Evolutionary conservation across 2,329 filamentous ascomycete genomes (phyloP).

Genomic region (Paraphoma chrysanthemicola): DNA sequence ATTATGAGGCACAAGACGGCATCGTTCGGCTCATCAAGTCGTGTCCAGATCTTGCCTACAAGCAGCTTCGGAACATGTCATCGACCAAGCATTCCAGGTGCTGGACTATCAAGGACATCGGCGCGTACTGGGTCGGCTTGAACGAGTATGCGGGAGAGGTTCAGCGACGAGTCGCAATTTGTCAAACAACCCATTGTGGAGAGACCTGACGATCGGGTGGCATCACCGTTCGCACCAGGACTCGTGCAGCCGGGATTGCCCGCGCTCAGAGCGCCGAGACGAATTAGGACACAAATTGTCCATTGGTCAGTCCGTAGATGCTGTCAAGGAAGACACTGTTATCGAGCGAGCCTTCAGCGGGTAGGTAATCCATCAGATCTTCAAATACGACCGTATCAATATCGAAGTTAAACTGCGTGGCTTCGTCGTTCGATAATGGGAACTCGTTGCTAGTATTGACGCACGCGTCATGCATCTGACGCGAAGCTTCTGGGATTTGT

Average conservation of each 20-base stretch:
- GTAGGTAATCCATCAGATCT: constrained; percentile 33
- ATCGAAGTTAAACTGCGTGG: constrained; percentile 27
- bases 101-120: neutral
- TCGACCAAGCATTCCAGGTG: neutral
- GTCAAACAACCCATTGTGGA: neutral
- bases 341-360: constrained; percentile 27
- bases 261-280: no score
- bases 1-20: neutral
- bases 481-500: constrained; percentile 11
- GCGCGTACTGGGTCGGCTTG: neutral
- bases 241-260: no score
- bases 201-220: neutral
- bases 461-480: neutral
- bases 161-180: neutral
- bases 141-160: neutral
- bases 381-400: constrained; percentile 35
- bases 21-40: neutral
- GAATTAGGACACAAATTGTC: neutral
- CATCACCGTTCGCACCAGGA: neutral
- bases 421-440: constrained; percentile 16
- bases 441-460: constrained; percentile 6
- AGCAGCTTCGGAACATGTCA: neutral
- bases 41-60: neutral
- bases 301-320: neutral
- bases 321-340: constrained; percentile 33